Evolutionary conservation across 1,284 basidiomycete species (phyloP).

Genomic region (Trichosporon sp.): DNA sequence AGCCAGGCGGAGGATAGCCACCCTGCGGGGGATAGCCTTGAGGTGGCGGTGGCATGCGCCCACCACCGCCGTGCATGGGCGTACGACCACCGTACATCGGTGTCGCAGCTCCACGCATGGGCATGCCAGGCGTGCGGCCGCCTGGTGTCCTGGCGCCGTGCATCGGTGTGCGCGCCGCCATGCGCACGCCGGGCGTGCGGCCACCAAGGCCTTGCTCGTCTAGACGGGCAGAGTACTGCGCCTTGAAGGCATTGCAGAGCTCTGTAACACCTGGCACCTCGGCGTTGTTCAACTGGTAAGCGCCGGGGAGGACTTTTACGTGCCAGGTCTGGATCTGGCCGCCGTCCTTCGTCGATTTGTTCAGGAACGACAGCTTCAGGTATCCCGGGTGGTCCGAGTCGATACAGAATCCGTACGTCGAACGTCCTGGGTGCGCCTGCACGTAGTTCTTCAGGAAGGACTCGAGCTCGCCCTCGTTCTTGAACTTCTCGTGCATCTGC

Average conservation of each 20-base stretch:
- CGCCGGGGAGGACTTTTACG: slow-evolving; percentile 80
- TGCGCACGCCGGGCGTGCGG: slow-evolving; percentile 63
- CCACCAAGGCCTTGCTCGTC: slow-evolving; percentile 54
- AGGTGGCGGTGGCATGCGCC: not conserved
- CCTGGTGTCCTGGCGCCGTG: slow-evolving; percentile 66
- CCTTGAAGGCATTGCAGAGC: slow-evolving; percentile 93
- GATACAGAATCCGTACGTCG: slow-evolving; percentile 92
- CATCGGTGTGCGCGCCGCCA: slow-evolving; percentile 46
- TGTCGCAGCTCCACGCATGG: slow-evolving; percentile 23
- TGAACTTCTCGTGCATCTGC: slow-evolving; percentile 94
- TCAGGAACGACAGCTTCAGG: slow-evolving; percentile 89
- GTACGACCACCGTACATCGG: slow-evolving; percentile 13
- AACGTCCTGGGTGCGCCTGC: slow-evolving; percentile 86
- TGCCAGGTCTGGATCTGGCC: slow-evolving; percentile 75
- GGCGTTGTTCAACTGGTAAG: slow-evolving; percentile 81
- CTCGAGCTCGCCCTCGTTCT: slow-evolving; percentile 81
- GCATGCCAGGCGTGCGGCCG: slow-evolving; percentile 61
- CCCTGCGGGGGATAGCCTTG: not conserved
- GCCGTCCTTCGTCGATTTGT: slow-evolving; percentile 63
- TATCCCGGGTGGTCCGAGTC: slow-evolving; percentile 87
- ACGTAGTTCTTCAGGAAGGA: slow-evolving; percentile 83
- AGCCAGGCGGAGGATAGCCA: not conserved
- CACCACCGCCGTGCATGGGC: slow-evolving; percentile 1
- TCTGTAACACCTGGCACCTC: slow-evolving; percentile 82
- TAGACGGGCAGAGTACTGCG: slow-evolving; percentile 54